Conservation (phyloP, 306 rosid species). For the Ziziphus jujuba region DNA sequence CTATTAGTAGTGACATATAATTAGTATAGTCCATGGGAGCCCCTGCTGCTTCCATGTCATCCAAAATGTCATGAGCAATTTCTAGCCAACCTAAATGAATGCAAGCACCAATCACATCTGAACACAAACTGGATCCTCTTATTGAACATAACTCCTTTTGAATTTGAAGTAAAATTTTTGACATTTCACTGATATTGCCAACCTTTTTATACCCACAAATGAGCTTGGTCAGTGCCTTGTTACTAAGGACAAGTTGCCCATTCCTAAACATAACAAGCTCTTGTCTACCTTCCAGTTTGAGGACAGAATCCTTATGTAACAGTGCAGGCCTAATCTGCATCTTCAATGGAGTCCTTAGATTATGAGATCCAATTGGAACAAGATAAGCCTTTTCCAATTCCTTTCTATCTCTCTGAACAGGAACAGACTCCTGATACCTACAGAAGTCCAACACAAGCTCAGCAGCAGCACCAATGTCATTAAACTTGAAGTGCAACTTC, state of each 20-base stretch:
- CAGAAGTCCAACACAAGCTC: constrained; percentile 65
- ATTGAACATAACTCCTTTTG: constrained; percentile 44
- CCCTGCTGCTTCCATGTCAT: constrained; percentile 57
- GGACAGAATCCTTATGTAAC: constrained; percentile 65
- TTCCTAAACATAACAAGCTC: constrained; percentile 48
- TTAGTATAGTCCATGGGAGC: constrained; percentile 35
- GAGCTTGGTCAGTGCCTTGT: constrained; percentile 64
- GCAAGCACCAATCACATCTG: constrained; percentile 61
- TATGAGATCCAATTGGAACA: constrained; percentile 69
- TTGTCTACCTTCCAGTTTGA: constrained; percentile 58
- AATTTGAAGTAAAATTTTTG: constrained; percentile 56
- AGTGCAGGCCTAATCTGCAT: constrained; percentile 61
- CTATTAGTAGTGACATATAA: constrained; percentile 50
- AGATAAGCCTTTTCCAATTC: constrained; percentile 36
- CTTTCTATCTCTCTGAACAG: constrained; percentile 30
- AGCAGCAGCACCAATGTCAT: constrained; percentile 63
- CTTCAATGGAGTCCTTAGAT: constrained; percentile 55
- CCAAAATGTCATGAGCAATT: constrained; percentile 85
- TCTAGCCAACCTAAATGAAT: constrained; percentile 84
- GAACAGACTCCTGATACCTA: constrained; percentile 33
- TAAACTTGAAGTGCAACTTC: constrained; percentile 77
- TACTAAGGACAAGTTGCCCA: constrained; percentile 68
- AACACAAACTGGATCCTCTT: constrained; percentile 54
- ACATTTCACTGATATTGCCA: constrained; percentile 54
- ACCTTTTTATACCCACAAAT: constrained; percentile 45